Percentiles rank a stretch among this genome's conserved stretches.
Evolutionary conservation across 176 grass and related monocot genomes (phyloP).

Genomic region (Urochloa ruziziensis): DNA sequence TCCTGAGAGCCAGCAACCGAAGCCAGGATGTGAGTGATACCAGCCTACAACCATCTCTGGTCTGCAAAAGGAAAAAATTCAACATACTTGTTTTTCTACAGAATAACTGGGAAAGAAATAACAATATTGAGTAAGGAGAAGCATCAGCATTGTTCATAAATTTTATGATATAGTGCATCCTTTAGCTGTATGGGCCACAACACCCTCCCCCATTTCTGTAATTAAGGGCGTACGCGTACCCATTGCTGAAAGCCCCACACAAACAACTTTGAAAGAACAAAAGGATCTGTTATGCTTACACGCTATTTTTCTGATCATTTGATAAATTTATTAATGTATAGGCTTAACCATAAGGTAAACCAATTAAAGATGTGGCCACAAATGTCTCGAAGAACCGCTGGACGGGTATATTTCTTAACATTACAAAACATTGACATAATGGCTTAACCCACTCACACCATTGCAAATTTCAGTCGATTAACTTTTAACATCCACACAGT

Average conservation of each 20-base stretch:
- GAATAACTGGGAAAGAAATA: background rate
- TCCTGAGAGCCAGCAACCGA: constrained; percentile 95
- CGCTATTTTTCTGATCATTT: background rate
- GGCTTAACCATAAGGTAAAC: background rate
- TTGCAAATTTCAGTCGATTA: background rate
- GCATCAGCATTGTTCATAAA: background rate
- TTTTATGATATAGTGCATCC: background rate
- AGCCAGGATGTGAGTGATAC: constrained; percentile 99
- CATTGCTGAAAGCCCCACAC: too few species aligned
- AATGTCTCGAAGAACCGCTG: background rate
- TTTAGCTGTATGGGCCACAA: background rate
- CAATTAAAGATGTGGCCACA: background rate
- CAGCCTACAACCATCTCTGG: constrained; percentile 99
- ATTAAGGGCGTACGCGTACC: too few species aligned
- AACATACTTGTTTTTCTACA: background rate
- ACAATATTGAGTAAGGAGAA: background rate
- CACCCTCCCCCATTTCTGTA: background rate
- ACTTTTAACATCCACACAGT: background rate
- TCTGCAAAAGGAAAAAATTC: constrained; percentile 43
- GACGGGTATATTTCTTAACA: too few species aligned
- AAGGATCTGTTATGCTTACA: background rate
- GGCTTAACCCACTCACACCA: background rate
- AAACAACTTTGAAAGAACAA: background rate
- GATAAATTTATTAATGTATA: background rate
- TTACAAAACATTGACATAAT: background rate